Evolutionary conservation across 106 monocot species (phyloP), one percentile per base, ranked within the genome.

Genomic region (Dendrobium nobile): DNA sequence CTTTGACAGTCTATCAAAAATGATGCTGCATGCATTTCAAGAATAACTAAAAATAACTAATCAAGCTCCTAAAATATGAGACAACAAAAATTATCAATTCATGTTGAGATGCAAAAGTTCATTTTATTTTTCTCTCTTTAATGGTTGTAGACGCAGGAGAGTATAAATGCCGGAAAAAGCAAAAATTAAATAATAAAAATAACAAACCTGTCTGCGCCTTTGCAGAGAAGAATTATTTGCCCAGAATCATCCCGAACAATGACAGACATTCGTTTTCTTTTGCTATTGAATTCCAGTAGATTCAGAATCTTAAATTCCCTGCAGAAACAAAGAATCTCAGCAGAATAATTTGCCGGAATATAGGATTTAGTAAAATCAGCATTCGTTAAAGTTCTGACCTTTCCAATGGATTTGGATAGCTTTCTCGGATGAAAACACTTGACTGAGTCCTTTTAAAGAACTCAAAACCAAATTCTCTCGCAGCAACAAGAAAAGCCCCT

Each of bases 241-340:
- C 86, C 92, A 22, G 41, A 20, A 45, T 88, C 90, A 73, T 90
- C 90, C 47, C 70, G 80, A 31, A 90, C 88, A 81, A 93, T 86
- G n/a, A 93, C 90, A 7, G 92, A 90, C 92, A 93, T 93, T 78
- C 90, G 82, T 80, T 93, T 93, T 72, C 92, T 88, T 80, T 85
- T 90, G 88, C 90, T 93, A 85, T 70, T 90, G 77, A 93, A 93
- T 78, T 88, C 92, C 79, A 90, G 55, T 40, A 93, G 80, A 85
- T 93, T 90, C 40, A 93, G 86, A 79, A 93, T 75, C 79, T 85
- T 90, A 79, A 86, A 93, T 81, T 89, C 89, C 84, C 92, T 88
- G 59, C 27, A 84, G 3, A 59, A n/a, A 28, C 64, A 58, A 54
- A 82, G 20, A 61, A 81, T 11, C 19, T 41, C 61, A 55, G 7